A percentile compares a stretch with the other conserved stretches of the same genome.
Conservation (phyloP, 116 monocot species). For the Dioscorea cayenensis region DNA sequence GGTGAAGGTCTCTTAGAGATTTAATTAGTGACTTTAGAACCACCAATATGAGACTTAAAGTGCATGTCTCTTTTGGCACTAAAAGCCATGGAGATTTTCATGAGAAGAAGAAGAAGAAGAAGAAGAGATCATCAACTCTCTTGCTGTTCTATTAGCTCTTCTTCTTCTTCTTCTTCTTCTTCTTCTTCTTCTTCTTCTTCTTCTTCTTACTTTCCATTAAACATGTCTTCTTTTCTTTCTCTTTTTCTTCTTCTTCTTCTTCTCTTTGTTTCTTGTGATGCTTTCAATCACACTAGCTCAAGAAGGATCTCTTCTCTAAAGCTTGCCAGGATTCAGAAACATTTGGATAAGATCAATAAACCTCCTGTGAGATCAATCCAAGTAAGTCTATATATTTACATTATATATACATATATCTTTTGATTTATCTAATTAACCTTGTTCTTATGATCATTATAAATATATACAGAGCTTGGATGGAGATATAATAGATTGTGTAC, state of each 20-base stretch:
- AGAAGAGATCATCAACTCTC: constrained; percentile 1
- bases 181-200: too few relatives aligned
- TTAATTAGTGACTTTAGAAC: not conserved
- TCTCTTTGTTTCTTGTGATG: not conserved
- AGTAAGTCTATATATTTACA: constrained; percentile 9
- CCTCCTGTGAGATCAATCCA: constrained; percentile 37
- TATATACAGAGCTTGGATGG: constrained; percentile 61
- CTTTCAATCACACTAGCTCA: constrained; percentile 15
- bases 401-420: not conserved
- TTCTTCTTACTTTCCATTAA: constrained; percentile 5
- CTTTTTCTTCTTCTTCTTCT: constrained; percentile 8
- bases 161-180: not conserved
- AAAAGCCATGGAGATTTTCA: constrained; percentile 20
- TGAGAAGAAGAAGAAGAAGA: too few relatives aligned
- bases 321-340: constrained; percentile 46
- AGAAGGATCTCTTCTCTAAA: constrained; percentile 15
- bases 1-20: not conserved
- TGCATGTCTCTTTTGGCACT: constrained; percentile 12
- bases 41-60: not conserved
- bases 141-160: not conserved
- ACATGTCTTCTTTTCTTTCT: constrained; percentile 11
- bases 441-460: not conserved
- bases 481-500: constrained; percentile 83
- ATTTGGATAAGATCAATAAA: constrained; percentile 57
- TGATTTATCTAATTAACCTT: not conserved